Base-by-base conservation (phyloP, 352 stramenopile genomes). In the Plasmopara viticola region DNA sequence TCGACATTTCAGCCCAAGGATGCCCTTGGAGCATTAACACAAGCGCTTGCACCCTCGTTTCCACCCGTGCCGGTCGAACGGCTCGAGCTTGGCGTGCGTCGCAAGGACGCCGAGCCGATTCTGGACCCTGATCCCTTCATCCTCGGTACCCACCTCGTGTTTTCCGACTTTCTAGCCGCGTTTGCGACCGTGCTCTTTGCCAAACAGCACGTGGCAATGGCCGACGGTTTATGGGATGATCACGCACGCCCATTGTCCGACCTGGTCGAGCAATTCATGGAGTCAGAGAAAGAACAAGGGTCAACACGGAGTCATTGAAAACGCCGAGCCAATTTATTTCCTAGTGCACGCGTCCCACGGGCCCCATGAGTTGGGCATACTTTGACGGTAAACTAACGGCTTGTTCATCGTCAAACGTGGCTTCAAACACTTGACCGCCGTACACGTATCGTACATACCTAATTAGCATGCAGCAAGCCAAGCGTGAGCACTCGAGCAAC, bases 401-500 rank as follows among this genome's bases (percentile, higher is more conserved):
- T 55, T 90, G 78, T 10, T 81, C 53, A 53, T 93, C 82, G 35
- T 83, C 73, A 44, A 90, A 93, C 9, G 82, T 90, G 17, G 77
- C 82, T 66, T 93, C 82, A 44, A 87, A 93, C 44, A 93, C 78
- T 30, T 74, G 58, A 28, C 69, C 75, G 41, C 82, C 69, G 56
- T 77, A 89, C 28, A 77, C 62, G 60, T 93, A 93, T 33, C 79
- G 82, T 37, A 90, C 70, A 33, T 92, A 90, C 28, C 80, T 90
- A n/a, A n/a, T n/a, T n/a, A n/a, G n/a, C n/a, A 6, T 20, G 20
- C 20, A 25, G 1, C 20, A 25, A 25, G 20, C 20, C 20, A 25
- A n/a, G n/a, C n/a, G n/a, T n/a, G n/a, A n/a, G n/a, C n/a, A n/a
- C n/a, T n/a, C n/a, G n/a, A n/a, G n/a, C n/a, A n/a, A n/a, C n/a